Evolutionary conservation across 2,329 filamentous ascomycete genomes (phyloP).

Genomic region (Xylariaceae sp.): DNA sequence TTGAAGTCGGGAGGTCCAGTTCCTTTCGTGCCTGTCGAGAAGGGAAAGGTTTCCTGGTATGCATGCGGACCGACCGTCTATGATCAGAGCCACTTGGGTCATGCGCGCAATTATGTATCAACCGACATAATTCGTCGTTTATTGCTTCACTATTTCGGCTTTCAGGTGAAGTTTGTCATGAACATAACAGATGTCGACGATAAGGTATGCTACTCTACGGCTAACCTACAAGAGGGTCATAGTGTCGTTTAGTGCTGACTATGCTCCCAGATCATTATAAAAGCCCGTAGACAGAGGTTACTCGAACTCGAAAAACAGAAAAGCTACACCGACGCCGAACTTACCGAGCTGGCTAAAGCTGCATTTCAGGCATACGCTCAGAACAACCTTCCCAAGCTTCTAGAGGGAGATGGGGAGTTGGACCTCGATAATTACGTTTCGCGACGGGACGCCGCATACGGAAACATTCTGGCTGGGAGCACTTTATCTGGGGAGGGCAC

Average conservation of each 20-base stretch:
- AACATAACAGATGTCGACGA: constrained; percentile 88
- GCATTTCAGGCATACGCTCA: constrained; percentile 61
- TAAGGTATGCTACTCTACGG: constrained; percentile 64
- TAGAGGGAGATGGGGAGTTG: constrained; percentile 47
- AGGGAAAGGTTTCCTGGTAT: constrained; percentile 79
- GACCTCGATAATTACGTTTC: constrained; percentile 54
- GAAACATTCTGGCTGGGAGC: constrained; percentile 56
- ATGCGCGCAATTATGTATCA: constrained; percentile 88
- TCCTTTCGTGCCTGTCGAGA: constrained; percentile 73
- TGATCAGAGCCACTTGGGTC: constrained; percentile 75
- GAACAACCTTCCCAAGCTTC: constrained; percentile 56
- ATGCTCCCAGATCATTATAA: constrained; percentile 62
- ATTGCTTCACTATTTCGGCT: constrained; percentile 80
- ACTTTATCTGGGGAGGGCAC: constrained; percentile 59
- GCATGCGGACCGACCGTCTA: constrained; percentile 86
- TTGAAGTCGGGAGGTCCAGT: constrained; percentile 72
- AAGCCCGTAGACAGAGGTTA: constrained; percentile 75
- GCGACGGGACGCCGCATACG: constrained; percentile 56
- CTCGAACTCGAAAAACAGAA: constrained; percentile 81
- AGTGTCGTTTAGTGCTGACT: constrained; percentile 62
- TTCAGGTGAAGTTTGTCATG: constrained; percentile 85
- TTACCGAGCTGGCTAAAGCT: constrained; percentile 50
- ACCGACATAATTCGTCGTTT: constrained; percentile 88
- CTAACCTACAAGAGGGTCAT: constrained; percentile 61
- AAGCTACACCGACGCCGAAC: constrained; percentile 50